Evolutionary conservation across 768 basidiomycete genomes (phyloP), one percentile per base, ranked within the genome.

Genomic region (Mycena filopes): DNA sequence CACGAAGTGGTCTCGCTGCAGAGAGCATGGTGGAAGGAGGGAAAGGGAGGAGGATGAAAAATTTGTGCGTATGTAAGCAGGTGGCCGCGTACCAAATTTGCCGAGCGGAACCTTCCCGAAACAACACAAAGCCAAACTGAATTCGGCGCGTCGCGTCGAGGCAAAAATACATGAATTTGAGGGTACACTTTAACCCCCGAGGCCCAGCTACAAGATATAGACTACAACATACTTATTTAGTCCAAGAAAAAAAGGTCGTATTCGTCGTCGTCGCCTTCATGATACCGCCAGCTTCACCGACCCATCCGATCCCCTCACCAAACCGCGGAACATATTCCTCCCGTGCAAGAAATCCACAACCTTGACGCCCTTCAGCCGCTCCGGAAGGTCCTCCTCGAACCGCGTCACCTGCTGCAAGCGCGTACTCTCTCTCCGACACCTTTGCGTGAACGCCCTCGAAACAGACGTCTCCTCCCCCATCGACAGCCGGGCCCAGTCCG

Each of bases 21-120:
- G 89, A 74, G 81, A 91, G 88, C 92, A 94, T 93, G 80, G 80
- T 87, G 81, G 69, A 74, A 80, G 79, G 81, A 77, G 71, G 75
- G 57, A 50, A 78, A 15, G 9, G 78, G 81, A 75, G 77, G 69
- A 69, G 68, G 67, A 67, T 68, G 60, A 72, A 77, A 83, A 82
- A 80, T 80, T 85, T 85, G 84, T 60, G 74, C 69, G 63, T 67
- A 75, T 74, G 72, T 78, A 77, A 79, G 77, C 78, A 33, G 31
- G 7, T 33, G 31, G 31, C 31, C 31, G 31, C 31, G 31, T 18
- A n/a, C 49, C 15, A n/a, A n/a, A n/a, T 20, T 64, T 65, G 59
- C 59, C 65, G 59, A 53, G 26, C 56, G 50, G 56, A 68, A 59
- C 2, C 10, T 58, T 65, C 63, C 56, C 59, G 69, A 69, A 58